Percentiles rank a stretch among this genome's conserved stretches.
Evolutionary conservation across 441 rosid genomes (phyloP).

Genomic region (Theobroma grandiflorum): DNA sequence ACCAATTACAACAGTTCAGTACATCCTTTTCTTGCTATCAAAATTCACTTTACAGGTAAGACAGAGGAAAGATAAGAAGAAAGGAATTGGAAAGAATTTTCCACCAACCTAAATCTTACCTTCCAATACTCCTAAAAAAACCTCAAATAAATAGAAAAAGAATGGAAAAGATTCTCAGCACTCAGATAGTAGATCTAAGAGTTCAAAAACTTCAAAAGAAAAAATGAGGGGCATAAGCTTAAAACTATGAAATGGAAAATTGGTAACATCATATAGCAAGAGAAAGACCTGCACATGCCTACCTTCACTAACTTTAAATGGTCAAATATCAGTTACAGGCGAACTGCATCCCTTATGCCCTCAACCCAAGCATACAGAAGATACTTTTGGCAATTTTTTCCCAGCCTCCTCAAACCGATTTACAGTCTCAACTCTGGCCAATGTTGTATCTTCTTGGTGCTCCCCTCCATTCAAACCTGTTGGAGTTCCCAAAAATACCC

Average conservation of each 20-base stretch:
- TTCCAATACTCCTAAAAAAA: slow-evolving; percentile 41
- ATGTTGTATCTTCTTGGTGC: slow-evolving; percentile 38
- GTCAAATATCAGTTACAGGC: slow-evolving; percentile 51
- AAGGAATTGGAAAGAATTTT: slow-evolving; percentile 33
- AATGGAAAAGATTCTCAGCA: slow-evolving; percentile 54
- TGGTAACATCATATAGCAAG: slow-evolving; percentile 43
- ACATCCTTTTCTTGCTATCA: slow-evolving; percentile 59
- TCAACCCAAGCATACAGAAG: slow-evolving; percentile 46
- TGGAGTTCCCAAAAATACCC: slow-evolving; percentile 52
- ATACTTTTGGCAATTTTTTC: slow-evolving; percentile 39
- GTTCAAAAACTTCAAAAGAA: slow-evolving; percentile 31
- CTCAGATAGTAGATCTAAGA: slow-evolving; percentile 42
- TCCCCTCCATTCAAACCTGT: slow-evolving; percentile 46
- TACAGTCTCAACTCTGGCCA: slow-evolving; percentile 44
- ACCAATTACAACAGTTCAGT: slow-evolving; percentile 66
- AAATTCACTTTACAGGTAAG: slow-evolving; percentile 75
- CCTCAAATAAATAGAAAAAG: slow-evolving; percentile 37
- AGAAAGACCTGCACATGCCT: slow-evolving; percentile 50
- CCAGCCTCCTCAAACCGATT: slow-evolving; percentile 36
- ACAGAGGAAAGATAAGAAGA: slow-evolving; percentile 35
- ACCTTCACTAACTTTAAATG: slow-evolving; percentile 52
- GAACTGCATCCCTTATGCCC: slow-evolving; percentile 43
- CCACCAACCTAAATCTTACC: slow-evolving; percentile 53
- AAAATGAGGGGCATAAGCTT: slow-evolving; percentile 14
- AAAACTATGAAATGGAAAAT: slow-evolving; percentile 39